Conservation (phyloP, 1,284 basidiomycete genomes). For the Malassezia sp. region DNA sequence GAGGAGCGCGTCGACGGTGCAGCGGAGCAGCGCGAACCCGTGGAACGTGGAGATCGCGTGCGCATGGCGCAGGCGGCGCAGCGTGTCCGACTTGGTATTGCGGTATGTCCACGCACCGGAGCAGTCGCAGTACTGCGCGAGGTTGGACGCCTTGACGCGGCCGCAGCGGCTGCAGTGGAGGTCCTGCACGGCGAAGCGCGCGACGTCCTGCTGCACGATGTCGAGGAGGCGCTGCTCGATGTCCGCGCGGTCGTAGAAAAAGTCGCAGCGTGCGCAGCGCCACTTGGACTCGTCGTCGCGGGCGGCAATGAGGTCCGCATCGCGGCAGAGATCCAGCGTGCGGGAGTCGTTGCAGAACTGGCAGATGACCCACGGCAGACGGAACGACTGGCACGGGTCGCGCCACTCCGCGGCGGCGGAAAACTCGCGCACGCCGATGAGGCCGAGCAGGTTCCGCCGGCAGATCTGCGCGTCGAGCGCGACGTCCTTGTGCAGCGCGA, state of each 20-base stretch:
- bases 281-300: conserved; percentile 31
- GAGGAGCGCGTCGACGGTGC: conserved; percentile 18
- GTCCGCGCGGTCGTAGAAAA: conserved; percentile 70
- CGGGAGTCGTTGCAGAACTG: conserved; percentile 75
- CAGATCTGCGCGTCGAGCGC: conserved; percentile 75
- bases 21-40: conserved; percentile 17
- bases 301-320: conserved; percentile 64
- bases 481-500: conserved; percentile 59
- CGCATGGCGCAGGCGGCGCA: conserved; percentile 23
- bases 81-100: conserved; percentile 28
- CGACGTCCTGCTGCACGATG: conserved; percentile 61
- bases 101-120: conserved; percentile 54
- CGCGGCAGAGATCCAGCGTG: conserved; percentile 91
- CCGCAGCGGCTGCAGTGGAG: conserved; percentile 67
- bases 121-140: conserved; percentile 74
- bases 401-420: conserved; percentile 49
- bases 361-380: conserved; percentile 77
- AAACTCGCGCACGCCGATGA: conserved; percentile 79
- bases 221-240: conserved; percentile 80
- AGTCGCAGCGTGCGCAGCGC: conserved; percentile 56
- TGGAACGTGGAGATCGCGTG: conserved; percentile 29
- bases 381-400: conserved; percentile 86
- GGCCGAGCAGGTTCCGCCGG: conserved; percentile 76
- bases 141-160: conserved; percentile 73
- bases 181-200: conserved; percentile 77